phyloP scores from a whole-genome alignment of 805 yeast species.

The Zygosaccharomyces pseudorouxii region DNA sequence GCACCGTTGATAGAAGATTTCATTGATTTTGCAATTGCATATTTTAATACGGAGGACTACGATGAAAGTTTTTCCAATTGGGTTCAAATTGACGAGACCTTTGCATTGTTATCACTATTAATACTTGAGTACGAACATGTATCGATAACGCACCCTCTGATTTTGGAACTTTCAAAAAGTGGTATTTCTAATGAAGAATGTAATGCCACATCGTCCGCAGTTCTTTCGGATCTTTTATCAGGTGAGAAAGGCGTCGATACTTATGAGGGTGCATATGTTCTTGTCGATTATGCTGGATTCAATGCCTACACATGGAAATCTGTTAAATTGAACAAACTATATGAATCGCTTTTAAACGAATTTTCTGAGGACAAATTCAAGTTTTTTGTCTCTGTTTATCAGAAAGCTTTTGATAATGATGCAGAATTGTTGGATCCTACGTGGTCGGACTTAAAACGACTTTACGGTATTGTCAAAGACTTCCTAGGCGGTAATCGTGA shows the following conservation, averaged over 20 bases:
- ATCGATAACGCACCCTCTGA: conserved; percentile 16
- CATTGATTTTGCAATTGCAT: conserved; percentile 38
- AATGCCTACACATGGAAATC: conserved; percentile 27
- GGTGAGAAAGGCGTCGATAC: conserved; percentile 13
- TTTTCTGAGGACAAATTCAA: conserved; percentile 28
- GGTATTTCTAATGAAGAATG: conserved; percentile 12
- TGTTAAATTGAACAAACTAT: conserved; percentile 18
- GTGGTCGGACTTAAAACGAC: conserved; percentile 13
- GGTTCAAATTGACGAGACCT: conserved; percentile 13
- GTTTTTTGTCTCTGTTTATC: conserved; percentile 28
- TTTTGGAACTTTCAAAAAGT: conserved; percentile 30
- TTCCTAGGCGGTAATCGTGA: conserved; percentile 1
- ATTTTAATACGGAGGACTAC: conserved; percentile 28
- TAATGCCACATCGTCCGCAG: conserved; percentile 16
- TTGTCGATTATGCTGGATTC: conserved; percentile 28
- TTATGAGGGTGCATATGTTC: conserved; percentile 21
- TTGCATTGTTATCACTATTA: conserved; percentile 24
- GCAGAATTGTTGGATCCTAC: conserved; percentile 5
- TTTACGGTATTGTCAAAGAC: conserved; percentile 15
- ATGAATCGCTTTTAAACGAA: conserved; percentile 8
- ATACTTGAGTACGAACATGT: conserved; percentile 21
- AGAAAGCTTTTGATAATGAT: conserved; percentile 13
- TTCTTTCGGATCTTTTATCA: conserved; percentile 28
- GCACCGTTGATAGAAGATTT: conserved; percentile 34
- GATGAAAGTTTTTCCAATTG: neutral